Base-by-base conservation (phyloP, 805 yeast genomes). In the Teunomyces cretensis region DNA sequence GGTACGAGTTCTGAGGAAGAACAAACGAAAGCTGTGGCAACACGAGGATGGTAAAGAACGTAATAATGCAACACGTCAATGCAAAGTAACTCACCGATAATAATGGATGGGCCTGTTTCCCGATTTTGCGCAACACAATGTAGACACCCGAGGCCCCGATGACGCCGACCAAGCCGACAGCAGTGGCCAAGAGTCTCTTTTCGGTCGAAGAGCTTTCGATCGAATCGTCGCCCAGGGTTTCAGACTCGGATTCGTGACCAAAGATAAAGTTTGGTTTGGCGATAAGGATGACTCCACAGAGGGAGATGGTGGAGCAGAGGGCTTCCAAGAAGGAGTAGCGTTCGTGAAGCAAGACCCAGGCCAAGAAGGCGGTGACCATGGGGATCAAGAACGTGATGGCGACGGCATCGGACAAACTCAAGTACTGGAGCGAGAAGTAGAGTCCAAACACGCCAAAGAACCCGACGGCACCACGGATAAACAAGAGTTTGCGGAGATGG, bases 301-400 rank as follows among this genome's bases (percentile, higher is more conserved):
- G 68, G 0, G 96, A 87, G 5, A 81, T 59, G 0, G 81, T 11
- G 1, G 90, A 85, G 30, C 95, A 90, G 0, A 75, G 56, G 0
- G 83, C 86, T 64, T 91, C 96, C 12, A 81, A 57, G 30, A 73
- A 51, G 4, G 88, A 78, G 61, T 86, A 85, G 7, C 75, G 63
- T 57, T 90, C 97, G 35, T 79, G 75, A 26, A 90, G 65, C 2
- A 86, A 58, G 2, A 80, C 48, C 75, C 83, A 83, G 0, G 96
- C 96, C 44, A 84, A 63, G 16, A 88, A 63, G 0, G 89, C 86
- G 0, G 96, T 86, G 13, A 86, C 76, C 44, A 86, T 75, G 0
- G 97, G 97, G 0, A 82, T 72, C 55, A 90, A 63, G 53, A 90
- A 90, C 2, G 92, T 81, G 41, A 90, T 83, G 12, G 86, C 84